Conservation (phyloP, 306 rosid genomes). For the Casuarina glauca region DNA sequence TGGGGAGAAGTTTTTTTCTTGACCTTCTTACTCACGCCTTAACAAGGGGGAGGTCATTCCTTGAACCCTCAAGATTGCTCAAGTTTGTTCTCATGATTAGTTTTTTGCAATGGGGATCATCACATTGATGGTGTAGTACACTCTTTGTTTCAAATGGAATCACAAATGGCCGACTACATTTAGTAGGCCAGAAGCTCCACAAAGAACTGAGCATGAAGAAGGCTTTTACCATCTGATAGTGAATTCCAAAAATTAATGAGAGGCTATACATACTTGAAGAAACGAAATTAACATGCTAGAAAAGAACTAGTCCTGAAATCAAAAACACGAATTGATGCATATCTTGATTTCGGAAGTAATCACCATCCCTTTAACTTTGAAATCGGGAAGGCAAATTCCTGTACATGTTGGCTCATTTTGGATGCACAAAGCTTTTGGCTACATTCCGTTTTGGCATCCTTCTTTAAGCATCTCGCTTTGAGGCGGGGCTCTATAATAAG, state of each 20-base stretch:
- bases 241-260: neutral
- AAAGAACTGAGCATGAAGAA: neutral
- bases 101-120: too few relatives aligned
- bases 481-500: constrained; percentile 78
- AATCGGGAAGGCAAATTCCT: neutral
- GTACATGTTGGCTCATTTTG: neutral
- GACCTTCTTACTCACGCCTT: too few relatives aligned
- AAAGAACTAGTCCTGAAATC: neutral
- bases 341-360: constrained; percentile 7
- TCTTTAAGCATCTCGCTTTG: constrained; percentile 12
- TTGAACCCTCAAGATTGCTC: too few relatives aligned
- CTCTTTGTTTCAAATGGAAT: too few relatives aligned
- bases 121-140: too few relatives aligned
- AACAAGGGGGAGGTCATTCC: too few relatives aligned
- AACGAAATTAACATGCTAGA: constrained; percentile 5
- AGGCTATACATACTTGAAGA: neutral
- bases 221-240: neutral
- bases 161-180: neutral
- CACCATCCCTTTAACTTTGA: constrained; percentile 6
- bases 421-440: neutral
- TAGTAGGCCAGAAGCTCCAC: neutral
- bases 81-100: too few relatives aligned
- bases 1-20: too few relatives aligned
- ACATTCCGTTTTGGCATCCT: neutral
- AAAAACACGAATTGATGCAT: neutral